A percentile compares a stretch with the other conserved stretches of the same genome.
These are phyloP conservation scores for Diversispora epigaea DNA, from an alignment of 192 early-diverging fungal genomes.

Conservation along the genomic window DNA sequence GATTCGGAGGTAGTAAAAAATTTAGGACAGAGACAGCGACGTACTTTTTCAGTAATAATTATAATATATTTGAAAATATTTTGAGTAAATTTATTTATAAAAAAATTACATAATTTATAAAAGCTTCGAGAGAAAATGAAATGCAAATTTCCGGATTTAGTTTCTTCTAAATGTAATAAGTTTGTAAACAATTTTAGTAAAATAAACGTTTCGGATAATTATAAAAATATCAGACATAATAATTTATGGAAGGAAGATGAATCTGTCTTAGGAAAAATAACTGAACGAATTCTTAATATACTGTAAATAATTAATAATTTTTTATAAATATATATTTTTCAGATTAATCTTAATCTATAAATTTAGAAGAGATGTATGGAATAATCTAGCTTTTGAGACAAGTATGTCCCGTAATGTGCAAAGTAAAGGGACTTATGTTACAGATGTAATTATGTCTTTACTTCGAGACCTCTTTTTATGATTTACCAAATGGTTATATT, in stretches of 20 bases:
- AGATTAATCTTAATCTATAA: too few relatives aligned
- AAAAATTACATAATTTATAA: not conserved
- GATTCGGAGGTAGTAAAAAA: conserved; percentile 10
- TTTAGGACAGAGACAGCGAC: not conserved
- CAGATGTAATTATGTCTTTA: too few relatives aligned
- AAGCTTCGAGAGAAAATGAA: conserved; percentile 5
- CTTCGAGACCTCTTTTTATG: too few relatives aligned
- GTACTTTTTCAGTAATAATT: conserved; percentile 4
- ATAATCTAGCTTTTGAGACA: too few relatives aligned
- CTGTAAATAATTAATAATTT: too few relatives aligned
- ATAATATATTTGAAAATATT: not conserved
- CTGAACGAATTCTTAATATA: too few relatives aligned
- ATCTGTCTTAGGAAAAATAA: too few relatives aligned
- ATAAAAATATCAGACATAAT: conserved; percentile 17
- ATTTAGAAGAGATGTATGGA: too few relatives aligned
- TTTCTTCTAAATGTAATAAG: not conserved
- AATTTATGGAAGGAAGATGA: not conserved
- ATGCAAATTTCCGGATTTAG: not conserved
- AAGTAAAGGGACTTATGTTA: too few relatives aligned
- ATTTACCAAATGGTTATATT: too few relatives aligned
- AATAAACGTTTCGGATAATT: not conserved
- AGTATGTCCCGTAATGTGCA: too few relatives aligned
- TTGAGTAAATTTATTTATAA: not conserved
- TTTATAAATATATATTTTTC: too few relatives aligned
- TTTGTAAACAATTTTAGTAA: conserved; percentile 25